A percentile compares a stretch with the other conserved stretches of the same genome.
Conservation (phyloP, 129 eudicot genomes). For the Escallonia herrerae region DNA sequence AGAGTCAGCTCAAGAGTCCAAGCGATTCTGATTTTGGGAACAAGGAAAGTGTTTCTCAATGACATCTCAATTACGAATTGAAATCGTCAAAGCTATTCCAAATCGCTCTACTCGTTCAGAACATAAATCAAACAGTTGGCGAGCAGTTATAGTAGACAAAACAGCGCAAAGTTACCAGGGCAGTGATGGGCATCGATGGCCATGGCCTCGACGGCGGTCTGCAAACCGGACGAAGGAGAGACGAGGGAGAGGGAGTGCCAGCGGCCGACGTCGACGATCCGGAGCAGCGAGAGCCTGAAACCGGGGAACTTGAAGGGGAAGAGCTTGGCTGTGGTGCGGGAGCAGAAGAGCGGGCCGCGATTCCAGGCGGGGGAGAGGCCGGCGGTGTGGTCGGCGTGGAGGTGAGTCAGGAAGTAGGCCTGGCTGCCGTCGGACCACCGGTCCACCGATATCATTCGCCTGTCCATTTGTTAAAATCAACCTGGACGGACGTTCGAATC, state of each 20-base stretch:
- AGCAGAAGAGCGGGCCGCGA: constrained; percentile 62
- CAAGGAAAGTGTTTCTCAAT: too few species aligned
- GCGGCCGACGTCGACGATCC: constrained; percentile 43
- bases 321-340: constrained; percentile 69
- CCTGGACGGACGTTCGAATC: neutral
- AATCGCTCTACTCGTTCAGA: neutral
- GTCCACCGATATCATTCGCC: constrained; percentile 80
- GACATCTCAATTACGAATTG: neutral
- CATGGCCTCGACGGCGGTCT: constrained; percentile 34
- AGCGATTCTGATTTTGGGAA: too few species aligned
- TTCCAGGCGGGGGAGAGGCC: constrained; percentile 75
- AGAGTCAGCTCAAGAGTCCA: too few species aligned
- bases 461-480: constrained; percentile 40
- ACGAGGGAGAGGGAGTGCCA: constrained; percentile 50
- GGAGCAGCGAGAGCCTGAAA: constrained; percentile 58
- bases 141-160: neutral
- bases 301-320: constrained; percentile 69
- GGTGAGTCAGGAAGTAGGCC: constrained; percentile 74
- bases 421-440: constrained; percentile 74
- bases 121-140: constrained; percentile 6
- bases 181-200: constrained; percentile 86
- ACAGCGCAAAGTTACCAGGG: constrained; percentile 43
- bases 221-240: constrained; percentile 30
- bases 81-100: neutral
- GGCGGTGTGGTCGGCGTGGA: constrained; percentile 86